phyloP scores from a whole-genome alignment of 345 rosid species.

The Rhizophora mangle region DNA sequence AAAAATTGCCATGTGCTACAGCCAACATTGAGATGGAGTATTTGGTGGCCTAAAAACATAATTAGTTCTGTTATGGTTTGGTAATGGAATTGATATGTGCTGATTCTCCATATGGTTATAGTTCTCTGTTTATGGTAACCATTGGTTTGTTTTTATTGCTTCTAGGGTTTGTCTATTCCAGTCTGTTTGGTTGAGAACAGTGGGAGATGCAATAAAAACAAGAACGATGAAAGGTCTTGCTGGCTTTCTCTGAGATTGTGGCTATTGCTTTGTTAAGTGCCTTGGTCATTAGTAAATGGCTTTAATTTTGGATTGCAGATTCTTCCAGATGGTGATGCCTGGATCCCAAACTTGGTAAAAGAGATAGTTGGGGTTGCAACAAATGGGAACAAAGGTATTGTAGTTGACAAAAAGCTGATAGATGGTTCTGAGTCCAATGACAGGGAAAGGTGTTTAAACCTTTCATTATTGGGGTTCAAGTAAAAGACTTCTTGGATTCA shows the following conservation, averaged over 20 bases:
- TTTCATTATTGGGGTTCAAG: constrained; percentile 58
- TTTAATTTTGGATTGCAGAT: constrained; percentile 32
- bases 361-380: constrained; percentile 59
- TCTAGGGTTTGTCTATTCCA: constrained; percentile 47
- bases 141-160: constrained; percentile 10
- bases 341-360: constrained; percentile 67
- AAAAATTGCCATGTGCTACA: too few relatives aligned
- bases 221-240: constrained; percentile 61
- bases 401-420: constrained; percentile 65
- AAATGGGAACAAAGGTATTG: constrained; percentile 46
- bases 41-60: too few relatives aligned
- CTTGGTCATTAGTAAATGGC: background rate
- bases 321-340: constrained; percentile 64
- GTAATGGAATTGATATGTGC: too few relatives aligned
- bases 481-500: constrained; percentile 16
- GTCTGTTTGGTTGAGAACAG: constrained; percentile 77
- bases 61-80: too few relatives aligned
- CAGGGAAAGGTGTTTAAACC: constrained; percentile 60
- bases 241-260: constrained; percentile 4
- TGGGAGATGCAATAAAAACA: constrained; percentile 83
- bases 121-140: background rate
- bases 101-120: background rate
- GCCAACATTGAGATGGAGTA: too few relatives aligned
- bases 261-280: background rate
- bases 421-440: constrained; percentile 67